phyloP scores from a whole-genome alignment of 2,329 filamentous ascomycete genomes.

The Alternaria ethzedia region DNA sequence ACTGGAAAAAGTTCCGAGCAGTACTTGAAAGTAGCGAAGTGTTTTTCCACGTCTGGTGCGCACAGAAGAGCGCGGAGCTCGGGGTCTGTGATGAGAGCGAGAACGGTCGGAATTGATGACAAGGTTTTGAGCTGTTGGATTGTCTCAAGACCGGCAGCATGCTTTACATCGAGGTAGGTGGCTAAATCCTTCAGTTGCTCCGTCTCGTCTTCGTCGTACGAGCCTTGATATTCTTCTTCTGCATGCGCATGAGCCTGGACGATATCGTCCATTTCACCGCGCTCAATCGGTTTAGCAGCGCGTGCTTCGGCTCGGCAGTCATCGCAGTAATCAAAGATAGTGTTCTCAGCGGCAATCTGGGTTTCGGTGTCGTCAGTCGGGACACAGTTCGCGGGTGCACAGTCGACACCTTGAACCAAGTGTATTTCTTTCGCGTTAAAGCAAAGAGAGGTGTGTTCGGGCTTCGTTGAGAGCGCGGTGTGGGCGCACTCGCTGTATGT shows the following conservation, averaged over 20 bases:
- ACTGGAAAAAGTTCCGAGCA: not conserved
- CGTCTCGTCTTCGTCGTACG: not conserved
- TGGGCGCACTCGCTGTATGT: not conserved
- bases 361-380: not conserved
- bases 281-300: not conserved
- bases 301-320: not conserved
- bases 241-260: not conserved
- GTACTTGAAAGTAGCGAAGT: not conserved
- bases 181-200: not conserved
- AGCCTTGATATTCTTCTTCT: not conserved
- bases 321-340: not conserved
- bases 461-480: not conserved
- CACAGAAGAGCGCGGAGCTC: not conserved
- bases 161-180: not conserved
- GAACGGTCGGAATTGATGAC: not conserved
- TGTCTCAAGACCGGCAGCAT: not conserved
- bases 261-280: not conserved
- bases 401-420: not conserved
- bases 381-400: not conserved
- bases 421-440: not conserved
- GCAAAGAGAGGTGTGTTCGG: not conserved
- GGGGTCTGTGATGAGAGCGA: not conserved
- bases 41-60: not conserved
- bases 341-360: not conserved
- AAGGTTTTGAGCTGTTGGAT: not conserved